Percentiles rank a stretch among this genome's conserved stretches.
These are phyloP conservation scores for Myriosclerotinia curreyana DNA, from an alignment of 2,329 filamentous ascomycete genomes.

Conservation along the genomic window DNA sequence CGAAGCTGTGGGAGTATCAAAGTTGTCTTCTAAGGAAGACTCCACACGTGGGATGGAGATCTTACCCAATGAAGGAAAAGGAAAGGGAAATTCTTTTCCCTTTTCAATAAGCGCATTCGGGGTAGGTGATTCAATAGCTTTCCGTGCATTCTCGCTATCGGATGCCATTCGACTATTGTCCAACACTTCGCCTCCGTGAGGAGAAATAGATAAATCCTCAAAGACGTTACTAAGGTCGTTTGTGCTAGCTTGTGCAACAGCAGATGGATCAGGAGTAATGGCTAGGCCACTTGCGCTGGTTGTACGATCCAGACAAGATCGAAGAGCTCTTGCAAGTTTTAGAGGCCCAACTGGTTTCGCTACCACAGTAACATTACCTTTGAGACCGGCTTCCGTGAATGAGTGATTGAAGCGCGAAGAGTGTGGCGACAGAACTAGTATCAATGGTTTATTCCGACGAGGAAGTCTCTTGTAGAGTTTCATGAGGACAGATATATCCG, in stretches of 20 bases:
- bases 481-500: slow-evolving; percentile 25
- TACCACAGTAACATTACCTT: slow-evolving; percentile 35
- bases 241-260: slow-evolving; percentile 23
- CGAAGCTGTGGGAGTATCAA: not conserved
- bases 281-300: not conserved
- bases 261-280: slow-evolving; percentile 25
- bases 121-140: slow-evolving; percentile 37
- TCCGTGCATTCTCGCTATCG: slow-evolving; percentile 37
- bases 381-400: slow-evolving; percentile 20
- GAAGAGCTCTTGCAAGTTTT: slow-evolving; percentile 38
- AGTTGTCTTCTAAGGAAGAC: not conserved
- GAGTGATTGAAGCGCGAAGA: slow-evolving; percentile 32
- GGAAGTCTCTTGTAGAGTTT: slow-evolving; percentile 24
- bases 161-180: slow-evolving; percentile 39
- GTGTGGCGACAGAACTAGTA: slow-evolving; percentile 38
- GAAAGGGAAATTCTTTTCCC: slow-evolving; percentile 37
- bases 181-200: slow-evolving; percentile 33
- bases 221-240: slow-evolving; percentile 35
- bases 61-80: slow-evolving; percentile 12
- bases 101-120: slow-evolving; percentile 34
- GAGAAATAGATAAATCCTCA: slow-evolving; percentile 33
- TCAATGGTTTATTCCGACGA: slow-evolving; percentile 23
- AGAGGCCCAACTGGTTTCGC: slow-evolving; percentile 38
- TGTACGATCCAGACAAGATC: slow-evolving; percentile 32
- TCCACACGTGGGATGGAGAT: not conserved